Evolutionary conservation across 805 yeast genomes (phyloP).

Genomic region (Starmera amethionina): DNA sequence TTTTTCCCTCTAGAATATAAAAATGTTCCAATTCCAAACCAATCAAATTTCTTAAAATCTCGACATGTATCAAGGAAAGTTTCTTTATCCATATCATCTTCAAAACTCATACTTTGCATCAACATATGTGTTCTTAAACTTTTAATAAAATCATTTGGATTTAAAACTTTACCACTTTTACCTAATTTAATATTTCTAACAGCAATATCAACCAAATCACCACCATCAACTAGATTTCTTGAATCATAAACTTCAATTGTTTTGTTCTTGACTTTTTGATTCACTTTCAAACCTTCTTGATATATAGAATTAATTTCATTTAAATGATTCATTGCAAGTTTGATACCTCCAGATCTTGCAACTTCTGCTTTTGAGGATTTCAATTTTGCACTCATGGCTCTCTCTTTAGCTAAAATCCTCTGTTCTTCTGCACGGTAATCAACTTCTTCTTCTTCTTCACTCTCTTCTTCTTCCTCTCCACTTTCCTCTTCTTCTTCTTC

Average conservation of each 20-base stretch:
- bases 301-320: slow-evolving; percentile 38
- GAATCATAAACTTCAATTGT: slow-evolving; percentile 52
- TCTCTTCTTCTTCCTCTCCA: slow-evolving; percentile 1
- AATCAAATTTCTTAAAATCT: slow-evolving; percentile 39
- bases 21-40: slow-evolving; percentile 50
- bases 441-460: not conserved
- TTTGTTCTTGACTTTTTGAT: slow-evolving; percentile 21
- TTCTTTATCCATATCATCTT: slow-evolving; percentile 15
- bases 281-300: slow-evolving; percentile 26
- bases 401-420: slow-evolving; percentile 21
- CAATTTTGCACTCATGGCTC: slow-evolving; percentile 20
- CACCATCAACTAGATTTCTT: slow-evolving; percentile 47
- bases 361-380: slow-evolving; percentile 36
- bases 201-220: slow-evolving; percentile 55
- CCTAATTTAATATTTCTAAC: slow-evolving; percentile 54
- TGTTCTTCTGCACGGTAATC: slow-evolving; percentile 13
- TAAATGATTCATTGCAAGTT: slow-evolving; percentile 34
- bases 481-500: not conserved
- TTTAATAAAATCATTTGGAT: slow-evolving; percentile 35
- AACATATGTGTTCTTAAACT: slow-evolving; percentile 29
- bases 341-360: slow-evolving; percentile 49
- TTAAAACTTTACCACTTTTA: slow-evolving; percentile 39
- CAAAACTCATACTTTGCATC: slow-evolving; percentile 19
- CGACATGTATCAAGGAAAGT: slow-evolving; percentile 16
- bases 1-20: slow-evolving; percentile 35